Percentiles rank a stretch among this genome's conserved stretches.
phyloP scores from a whole-genome alignment of 495 filamentous ascomycete genomes.

The Talaromyces stipitatus region DNA sequence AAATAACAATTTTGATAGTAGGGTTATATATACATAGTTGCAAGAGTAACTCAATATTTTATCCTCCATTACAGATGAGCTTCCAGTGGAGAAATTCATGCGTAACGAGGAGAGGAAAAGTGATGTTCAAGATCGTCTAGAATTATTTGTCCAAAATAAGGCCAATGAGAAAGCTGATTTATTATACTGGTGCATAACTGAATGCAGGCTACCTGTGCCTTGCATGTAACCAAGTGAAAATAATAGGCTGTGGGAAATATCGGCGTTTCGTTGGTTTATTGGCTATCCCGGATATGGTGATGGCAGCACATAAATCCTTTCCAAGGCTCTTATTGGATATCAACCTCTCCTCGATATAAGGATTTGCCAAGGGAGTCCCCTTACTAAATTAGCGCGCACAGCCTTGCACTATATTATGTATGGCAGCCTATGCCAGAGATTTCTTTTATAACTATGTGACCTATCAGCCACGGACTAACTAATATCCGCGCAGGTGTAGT shows the following conservation, averaged over 20 bases:
- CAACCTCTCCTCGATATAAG: too few species aligned
- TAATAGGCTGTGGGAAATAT: slow-evolving; percentile 1
- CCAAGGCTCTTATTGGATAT: too few species aligned
- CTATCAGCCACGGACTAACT: too few species aligned
- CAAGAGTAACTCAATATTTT: background rate
- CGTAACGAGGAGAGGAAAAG: background rate
- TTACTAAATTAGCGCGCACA: too few species aligned
- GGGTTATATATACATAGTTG: slow-evolving; percentile 1
- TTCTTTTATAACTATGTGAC: too few species aligned
- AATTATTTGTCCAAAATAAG: background rate
- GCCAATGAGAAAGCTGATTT: background rate
- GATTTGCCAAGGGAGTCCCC: too few species aligned
- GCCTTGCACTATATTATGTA: too few species aligned
- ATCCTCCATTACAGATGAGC: slow-evolving; percentile 1
- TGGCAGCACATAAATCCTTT: too few species aligned
- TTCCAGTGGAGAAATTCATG: background rate
- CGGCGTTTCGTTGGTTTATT: background rate
- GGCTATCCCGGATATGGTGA: too few species aligned
- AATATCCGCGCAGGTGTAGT: too few species aligned
- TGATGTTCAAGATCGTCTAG: background rate
- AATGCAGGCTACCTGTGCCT: background rate
- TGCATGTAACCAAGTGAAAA: slow-evolving; percentile 1
- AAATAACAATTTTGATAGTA: too few species aligned
- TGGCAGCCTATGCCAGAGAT: too few species aligned
- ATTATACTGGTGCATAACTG: slow-evolving; percentile 2